A percentile compares a stretch with the other conserved stretches of the same genome.
phyloP scores from a whole-genome alignment of 2,329 filamentous ascomycete genomes.

The Phoma herbarum region DNA sequence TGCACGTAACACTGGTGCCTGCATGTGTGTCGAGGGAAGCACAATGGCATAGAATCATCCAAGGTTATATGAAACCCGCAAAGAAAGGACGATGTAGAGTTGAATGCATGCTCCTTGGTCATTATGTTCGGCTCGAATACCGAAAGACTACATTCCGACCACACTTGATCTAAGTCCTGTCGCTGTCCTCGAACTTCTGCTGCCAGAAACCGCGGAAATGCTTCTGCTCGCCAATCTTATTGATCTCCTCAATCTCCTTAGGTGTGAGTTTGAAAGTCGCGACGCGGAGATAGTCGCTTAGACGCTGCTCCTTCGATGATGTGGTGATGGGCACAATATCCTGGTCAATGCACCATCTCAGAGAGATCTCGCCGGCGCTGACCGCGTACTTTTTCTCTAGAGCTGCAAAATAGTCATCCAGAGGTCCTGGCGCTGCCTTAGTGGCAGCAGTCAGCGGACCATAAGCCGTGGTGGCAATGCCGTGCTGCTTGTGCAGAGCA shows the following conservation, averaged over 20 bases:
- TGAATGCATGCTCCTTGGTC: neutral
- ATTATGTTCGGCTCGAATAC: neutral
- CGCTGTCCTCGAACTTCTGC: conserved; percentile 61
- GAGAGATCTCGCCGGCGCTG: conserved; percentile 62
- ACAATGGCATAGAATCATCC: neutral
- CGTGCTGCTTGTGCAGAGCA: conserved; percentile 60
- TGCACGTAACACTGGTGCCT: neutral
- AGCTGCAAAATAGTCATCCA: conserved; percentile 60
- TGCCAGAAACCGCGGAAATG: conserved; percentile 70
- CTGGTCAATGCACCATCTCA: conserved; percentile 70
- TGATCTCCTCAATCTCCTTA: conserved; percentile 60
- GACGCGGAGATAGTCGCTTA: conserved; percentile 65
- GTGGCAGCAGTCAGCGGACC: conserved; percentile 60
- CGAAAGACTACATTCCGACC: neutral
- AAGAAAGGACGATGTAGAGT: neutral
- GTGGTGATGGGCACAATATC: conserved; percentile 68
- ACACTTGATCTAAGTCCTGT: conserved; percentile 53
- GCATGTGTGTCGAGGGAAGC: neutral
- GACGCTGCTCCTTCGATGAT: conserved; percentile 65
- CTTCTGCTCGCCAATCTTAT: conserved; percentile 65
- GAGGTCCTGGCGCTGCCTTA: conserved; percentile 64
- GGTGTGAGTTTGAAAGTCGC: conserved; percentile 68
- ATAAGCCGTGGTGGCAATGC: conserved; percentile 59
- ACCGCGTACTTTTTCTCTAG: conserved; percentile 70
- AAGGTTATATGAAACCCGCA: neutral